These are phyloP conservation scores for Phytophthora cactorum DNA, from an alignment of 352 stramenopile genomes.

Conservation along the genomic window DNA sequence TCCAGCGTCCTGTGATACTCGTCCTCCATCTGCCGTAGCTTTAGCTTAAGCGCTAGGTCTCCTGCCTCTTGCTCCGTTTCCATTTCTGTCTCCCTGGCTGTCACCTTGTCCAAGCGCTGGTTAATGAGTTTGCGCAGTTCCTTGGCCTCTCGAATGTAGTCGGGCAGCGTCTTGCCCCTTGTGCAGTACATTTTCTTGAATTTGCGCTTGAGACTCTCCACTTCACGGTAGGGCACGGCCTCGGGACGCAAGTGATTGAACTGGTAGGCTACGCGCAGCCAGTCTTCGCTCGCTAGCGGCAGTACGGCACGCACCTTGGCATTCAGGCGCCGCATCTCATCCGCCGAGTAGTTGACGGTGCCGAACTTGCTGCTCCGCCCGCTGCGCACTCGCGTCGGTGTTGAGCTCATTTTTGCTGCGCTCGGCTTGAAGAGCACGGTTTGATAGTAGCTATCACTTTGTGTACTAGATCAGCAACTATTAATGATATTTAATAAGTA, in stretches of 20 bases:
- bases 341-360: constrained; percentile 59
- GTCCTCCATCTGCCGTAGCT: constrained; percentile 5
- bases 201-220: constrained; percentile 56
- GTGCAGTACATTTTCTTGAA: constrained; percentile 80
- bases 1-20: constrained; percentile 2
- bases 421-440: too few species aligned
- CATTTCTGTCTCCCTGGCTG: background rate
- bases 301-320: constrained; percentile 64
- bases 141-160: constrained; percentile 4
- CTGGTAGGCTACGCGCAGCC: constrained; percentile 68
- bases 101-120: background rate
- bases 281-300: constrained; percentile 56
- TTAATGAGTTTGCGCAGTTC: background rate
- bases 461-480: too few species aligned
- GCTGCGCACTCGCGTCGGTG: too few species aligned
- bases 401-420: too few species aligned
- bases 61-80: constrained; percentile 1
- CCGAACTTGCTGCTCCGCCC: too few species aligned
- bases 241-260: constrained; percentile 56
- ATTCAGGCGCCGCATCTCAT: constrained; percentile 73
- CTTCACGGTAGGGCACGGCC: background rate
- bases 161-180: constrained; percentile 2
- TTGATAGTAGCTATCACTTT: too few species aligned
- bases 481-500: too few species aligned
- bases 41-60: constrained; percentile 1